Conservation (phyloP, 129 eudicot species). For the Dittrichia graveolens region DNA sequence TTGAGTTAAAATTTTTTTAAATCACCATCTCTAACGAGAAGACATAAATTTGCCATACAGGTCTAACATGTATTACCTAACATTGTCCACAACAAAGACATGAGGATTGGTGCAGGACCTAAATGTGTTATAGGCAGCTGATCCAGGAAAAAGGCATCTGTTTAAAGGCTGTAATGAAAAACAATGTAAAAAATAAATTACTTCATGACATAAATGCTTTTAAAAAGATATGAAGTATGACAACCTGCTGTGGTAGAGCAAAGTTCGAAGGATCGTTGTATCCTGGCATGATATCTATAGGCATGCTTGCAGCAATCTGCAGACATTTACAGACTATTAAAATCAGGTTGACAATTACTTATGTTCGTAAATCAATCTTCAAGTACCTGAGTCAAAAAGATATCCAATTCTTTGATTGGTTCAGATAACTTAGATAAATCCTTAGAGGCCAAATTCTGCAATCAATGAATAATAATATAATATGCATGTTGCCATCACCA, state of each 20-base stretch:
- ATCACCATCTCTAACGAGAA: slow-evolving; percentile 13
- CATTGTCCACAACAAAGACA: slow-evolving; percentile 77
- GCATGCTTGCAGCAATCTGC: slow-evolving; percentile 87
- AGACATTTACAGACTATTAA: slow-evolving; percentile 25
- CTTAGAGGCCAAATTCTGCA: slow-evolving; percentile 78
- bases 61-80: slow-evolving; percentile 53
- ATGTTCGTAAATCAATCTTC: not conserved
- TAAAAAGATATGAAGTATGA: not conserved
- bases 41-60: not conserved
- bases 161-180: slow-evolving; percentile 64
- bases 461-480: not conserved
- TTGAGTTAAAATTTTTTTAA: no score
- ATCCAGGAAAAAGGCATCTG: slow-evolving; percentile 94
- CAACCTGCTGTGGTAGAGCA: slow-evolving; percentile 92
- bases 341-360: not conserved
- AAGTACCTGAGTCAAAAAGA: slow-evolving; percentile 80
- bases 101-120: slow-evolving; percentile 93
- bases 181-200: slow-evolving; percentile 5
- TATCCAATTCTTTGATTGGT: slow-evolving; percentile 91
- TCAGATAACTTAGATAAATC: slow-evolving; percentile 74
- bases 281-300: slow-evolving; percentile 93
- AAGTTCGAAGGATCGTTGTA: slow-evolving; percentile 82
- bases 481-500: not conserved
- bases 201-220: not conserved
- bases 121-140: slow-evolving; percentile 82